phyloP scores from a whole-genome alignment of 371 early-diverging fungal species.

The Scutellospora calospora region DNA sequence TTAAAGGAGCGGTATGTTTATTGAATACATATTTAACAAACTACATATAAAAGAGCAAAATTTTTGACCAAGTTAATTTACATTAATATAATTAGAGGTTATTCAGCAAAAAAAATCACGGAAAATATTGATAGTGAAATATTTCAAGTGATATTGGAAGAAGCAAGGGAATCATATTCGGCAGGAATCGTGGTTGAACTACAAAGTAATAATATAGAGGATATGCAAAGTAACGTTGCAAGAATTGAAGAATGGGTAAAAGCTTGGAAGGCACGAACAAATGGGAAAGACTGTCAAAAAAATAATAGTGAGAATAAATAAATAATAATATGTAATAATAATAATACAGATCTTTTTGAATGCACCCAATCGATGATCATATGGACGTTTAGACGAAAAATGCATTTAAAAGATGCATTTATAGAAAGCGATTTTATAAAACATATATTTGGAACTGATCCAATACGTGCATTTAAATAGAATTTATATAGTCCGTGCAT shows the following conservation, averaged over 20 bases:
- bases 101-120: constrained; percentile 87
- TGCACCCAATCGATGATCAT: too few relatives aligned
- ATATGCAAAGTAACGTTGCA: constrained; percentile 91
- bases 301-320: too few relatives aligned
- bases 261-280: too few relatives aligned
- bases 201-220: constrained; percentile 79
- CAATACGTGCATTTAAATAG: too few relatives aligned
- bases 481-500: too few relatives aligned
- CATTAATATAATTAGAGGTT: constrained; percentile 67
- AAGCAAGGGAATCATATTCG: constrained; percentile 86
- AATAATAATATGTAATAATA: too few relatives aligned
- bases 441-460: too few relatives aligned
- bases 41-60: not conserved
- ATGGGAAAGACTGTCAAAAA: too few relatives aligned
- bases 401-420: too few relatives aligned
- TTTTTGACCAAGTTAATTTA: not conserved
- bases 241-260: constrained; percentile 78
- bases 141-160: constrained; percentile 96
- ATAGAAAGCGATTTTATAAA: too few relatives aligned
- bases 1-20: constrained; percentile 76
- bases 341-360: too few relatives aligned
- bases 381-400: too few relatives aligned
- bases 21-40: constrained; percentile 3
- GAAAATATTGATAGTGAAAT: constrained; percentile 99
- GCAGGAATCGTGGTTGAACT: constrained; percentile 86